These are phyloP conservation scores for Trypanosoma platydactyli DNA, from an alignment of 208 protist genomes.

Conservation along the genomic window DNA sequence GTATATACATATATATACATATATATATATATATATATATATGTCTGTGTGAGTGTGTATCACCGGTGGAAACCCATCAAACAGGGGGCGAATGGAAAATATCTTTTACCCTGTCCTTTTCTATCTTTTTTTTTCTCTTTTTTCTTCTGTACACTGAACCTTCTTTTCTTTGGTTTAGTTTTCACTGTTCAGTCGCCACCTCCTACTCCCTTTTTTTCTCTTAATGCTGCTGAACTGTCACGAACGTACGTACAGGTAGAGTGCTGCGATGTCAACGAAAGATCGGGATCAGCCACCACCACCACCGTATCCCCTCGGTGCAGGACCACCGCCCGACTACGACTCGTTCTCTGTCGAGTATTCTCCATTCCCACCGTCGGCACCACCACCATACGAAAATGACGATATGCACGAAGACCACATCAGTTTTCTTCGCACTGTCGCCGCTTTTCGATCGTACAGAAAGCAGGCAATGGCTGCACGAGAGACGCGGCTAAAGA, in stretches of 20 bases:
- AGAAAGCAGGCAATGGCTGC: slow-evolving; percentile 63
- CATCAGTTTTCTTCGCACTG: slow-evolving; percentile 84
- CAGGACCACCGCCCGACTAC: neutral
- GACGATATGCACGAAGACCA: slow-evolving; percentile 86
- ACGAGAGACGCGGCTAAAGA: slow-evolving; percentile 69
- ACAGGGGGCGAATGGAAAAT: too few relatives aligned
- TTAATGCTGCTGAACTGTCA: neutral
- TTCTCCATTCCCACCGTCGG: slow-evolving; percentile 28
- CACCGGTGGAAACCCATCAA: too few relatives aligned
- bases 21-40: too few relatives aligned
- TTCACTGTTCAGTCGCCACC: too few relatives aligned
- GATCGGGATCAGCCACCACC: neutral
- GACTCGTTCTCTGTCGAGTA: slow-evolving; percentile 6
- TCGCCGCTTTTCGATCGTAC: slow-evolving; percentile 79
- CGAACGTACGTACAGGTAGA: neutral
- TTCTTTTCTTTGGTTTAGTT: too few relatives aligned
- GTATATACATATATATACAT: too few relatives aligned
- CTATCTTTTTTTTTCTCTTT: too few relatives aligned
- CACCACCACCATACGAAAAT: slow-evolving; percentile 22
- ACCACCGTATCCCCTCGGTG: slow-evolving; percentile 11
- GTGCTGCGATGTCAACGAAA: neutral
- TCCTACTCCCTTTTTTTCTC: too few relatives aligned
- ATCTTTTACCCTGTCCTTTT: too few relatives aligned
- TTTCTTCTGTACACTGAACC: too few relatives aligned
- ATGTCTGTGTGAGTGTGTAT: too few relatives aligned